Evolutionary conservation across 2,329 filamentous ascomycete species (phyloP).

Genomic region (Fusarium equiseti): DNA sequence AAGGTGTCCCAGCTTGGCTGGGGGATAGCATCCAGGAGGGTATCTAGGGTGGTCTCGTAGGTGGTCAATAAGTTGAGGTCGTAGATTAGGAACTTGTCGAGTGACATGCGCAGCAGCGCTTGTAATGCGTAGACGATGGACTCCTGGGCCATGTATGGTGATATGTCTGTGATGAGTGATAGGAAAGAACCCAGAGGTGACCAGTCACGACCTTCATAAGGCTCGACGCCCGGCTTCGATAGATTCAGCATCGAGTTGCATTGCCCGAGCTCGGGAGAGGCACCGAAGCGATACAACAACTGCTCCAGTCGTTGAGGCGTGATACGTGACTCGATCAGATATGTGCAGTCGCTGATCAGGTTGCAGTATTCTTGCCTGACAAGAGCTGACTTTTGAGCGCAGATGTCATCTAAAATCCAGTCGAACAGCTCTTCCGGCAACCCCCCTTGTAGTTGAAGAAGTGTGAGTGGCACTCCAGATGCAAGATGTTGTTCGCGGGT

Average conservation of each 20-base stretch:
- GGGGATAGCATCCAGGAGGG: slow-evolving; percentile 59
- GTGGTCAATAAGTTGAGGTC: slow-evolving; percentile 56
- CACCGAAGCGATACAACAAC: slow-evolving; percentile 71
- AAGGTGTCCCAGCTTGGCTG: slow-evolving; percentile 54
- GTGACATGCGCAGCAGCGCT: slow-evolving; percentile 66
- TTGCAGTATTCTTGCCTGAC: slow-evolving; percentile 72
- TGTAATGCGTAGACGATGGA: slow-evolving; percentile 57
- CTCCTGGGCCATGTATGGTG: slow-evolving; percentile 51
- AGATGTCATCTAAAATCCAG: slow-evolving; percentile 74
- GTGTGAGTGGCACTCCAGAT: slow-evolving; percentile 70
- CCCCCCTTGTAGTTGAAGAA: slow-evolving; percentile 50
- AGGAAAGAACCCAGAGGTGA: slow-evolving; percentile 59
- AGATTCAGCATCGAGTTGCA: slow-evolving; percentile 38
- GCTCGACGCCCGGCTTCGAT: slow-evolving; percentile 43
- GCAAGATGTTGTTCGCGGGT: slow-evolving; percentile 70
- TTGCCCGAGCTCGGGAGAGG: slow-evolving; percentile 59
- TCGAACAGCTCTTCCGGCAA: slow-evolving; percentile 74
- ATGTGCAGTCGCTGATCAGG: slow-evolving; percentile 60
- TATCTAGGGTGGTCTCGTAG: slow-evolving; percentile 59
- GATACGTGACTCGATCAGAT: slow-evolving; percentile 60
- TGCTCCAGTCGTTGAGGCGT: slow-evolving; percentile 59
- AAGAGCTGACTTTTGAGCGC: slow-evolving; percentile 65
- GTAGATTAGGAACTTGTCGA: slow-evolving; percentile 63
- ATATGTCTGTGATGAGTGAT: slow-evolving; percentile 55
- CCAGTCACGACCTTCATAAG: slow-evolving; percentile 60